phyloP scores from a whole-genome alignment of 257 asterid genomes.

The Lithospermum erythrorhizon region DNA sequence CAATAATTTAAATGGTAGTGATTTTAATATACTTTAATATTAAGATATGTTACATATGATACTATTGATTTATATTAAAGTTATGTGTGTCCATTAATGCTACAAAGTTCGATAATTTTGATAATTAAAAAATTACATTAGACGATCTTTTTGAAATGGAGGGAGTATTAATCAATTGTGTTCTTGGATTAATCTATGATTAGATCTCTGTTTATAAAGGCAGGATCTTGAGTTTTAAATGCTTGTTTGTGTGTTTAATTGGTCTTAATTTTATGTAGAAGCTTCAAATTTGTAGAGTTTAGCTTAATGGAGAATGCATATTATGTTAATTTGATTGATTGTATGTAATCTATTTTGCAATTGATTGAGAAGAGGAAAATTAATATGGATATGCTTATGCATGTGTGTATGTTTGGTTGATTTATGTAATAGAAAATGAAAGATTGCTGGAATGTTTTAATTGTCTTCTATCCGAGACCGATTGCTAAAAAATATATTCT shows the following conservation, averaged over 20 bases:
- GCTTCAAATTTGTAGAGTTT: background rate
- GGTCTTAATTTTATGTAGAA: background rate
- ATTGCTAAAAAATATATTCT: no score
- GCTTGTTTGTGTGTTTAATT: background rate
- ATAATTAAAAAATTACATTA: no score
- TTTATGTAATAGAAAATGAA: background rate
- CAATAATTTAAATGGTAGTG: no score
- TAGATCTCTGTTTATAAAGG: background rate
- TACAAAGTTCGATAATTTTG: background rate
- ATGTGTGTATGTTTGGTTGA: background rate
- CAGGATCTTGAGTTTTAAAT: background rate
- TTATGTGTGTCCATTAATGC: no score
- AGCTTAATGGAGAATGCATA: background rate
- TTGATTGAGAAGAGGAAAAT: background rate
- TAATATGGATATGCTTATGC: background rate
- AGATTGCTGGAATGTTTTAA: no score
- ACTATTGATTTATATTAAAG: no score
- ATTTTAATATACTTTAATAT: no score
- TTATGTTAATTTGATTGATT: background rate
- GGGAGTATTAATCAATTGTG: no score
- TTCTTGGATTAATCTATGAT: background rate
- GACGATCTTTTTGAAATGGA: no score
- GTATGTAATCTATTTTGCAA: background rate
- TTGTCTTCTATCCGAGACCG: background rate
- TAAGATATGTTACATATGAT: no score